Evolutionary conservation across 108 stramenopile genomes (phyloP).

Genomic region (Epithemia pelagica): DNA sequence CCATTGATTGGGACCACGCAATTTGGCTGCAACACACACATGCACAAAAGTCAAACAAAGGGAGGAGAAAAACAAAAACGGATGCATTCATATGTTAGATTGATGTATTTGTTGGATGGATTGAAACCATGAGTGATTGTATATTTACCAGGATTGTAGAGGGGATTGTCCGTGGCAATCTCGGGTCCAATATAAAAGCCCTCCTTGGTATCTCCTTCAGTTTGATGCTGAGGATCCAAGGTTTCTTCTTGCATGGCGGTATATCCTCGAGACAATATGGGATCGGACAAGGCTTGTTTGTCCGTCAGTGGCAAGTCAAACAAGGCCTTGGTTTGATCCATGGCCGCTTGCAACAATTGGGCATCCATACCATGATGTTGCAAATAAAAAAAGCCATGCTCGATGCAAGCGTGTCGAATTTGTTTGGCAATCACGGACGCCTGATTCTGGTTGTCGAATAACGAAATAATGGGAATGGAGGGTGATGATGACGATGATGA

Average conservation of each 20-base stretch:
- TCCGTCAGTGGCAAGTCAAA: constrained; percentile 35
- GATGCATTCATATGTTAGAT: too few species aligned
- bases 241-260: constrained; percentile 59
- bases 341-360: constrained; percentile 12
- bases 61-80: too few species aligned
- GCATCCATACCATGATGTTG: constrained; percentile 23
- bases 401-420: constrained; percentile 17
- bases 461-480: background rate
- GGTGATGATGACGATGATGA: too few species aligned
- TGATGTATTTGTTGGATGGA: too few species aligned
- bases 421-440: background rate
- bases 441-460: background rate
- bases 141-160: constrained; percentile 34
- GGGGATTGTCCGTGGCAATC: constrained; percentile 24
- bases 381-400: constrained; percentile 26
- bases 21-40: too few species aligned
- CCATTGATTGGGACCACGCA: constrained; percentile 65
- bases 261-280: constrained; percentile 43
- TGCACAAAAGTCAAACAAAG: background rate
- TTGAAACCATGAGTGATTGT: background rate
- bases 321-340: constrained; percentile 29
- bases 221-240: constrained; percentile 30
- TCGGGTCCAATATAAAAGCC: constrained; percentile 68
- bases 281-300: constrained; percentile 37
- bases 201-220: constrained; percentile 63